Conservation (phyloP, 306 rosid genomes). For the Crataegus laevigata region DNA sequence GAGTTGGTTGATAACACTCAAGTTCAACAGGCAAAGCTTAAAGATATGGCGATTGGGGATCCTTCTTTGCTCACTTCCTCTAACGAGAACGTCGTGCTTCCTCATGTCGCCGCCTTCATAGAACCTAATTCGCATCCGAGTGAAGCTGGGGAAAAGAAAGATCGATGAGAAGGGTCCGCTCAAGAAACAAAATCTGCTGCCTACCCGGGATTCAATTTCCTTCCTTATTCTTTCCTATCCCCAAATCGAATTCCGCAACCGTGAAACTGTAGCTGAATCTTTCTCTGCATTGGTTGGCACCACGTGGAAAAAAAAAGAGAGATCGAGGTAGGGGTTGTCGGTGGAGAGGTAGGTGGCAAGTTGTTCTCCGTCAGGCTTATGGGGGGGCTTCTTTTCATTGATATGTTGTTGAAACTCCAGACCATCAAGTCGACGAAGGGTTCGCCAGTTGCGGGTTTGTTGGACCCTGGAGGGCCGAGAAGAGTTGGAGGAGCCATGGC, state of each 20-base stretch:
- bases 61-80: background rate
- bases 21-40: background rate
- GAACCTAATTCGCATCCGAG: background rate
- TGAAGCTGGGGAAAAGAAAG: background rate
- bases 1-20: background rate
- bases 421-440: constrained; percentile 35
- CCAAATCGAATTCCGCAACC: background rate
- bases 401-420: constrained; percentile 20
- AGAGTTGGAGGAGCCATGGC: constrained; percentile 41
- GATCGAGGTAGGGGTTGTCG: constrained; percentile 53
- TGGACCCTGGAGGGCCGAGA: constrained; percentile 51
- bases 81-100: background rate
- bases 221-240: background rate
- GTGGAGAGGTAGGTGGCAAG: constrained; percentile 35
- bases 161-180: background rate
- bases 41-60: background rate
- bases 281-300: constrained; percentile 33
- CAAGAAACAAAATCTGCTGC: background rate
- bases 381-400: background rate
- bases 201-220: background rate
- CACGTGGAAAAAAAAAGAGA: constrained; percentile 47
- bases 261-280: background rate
- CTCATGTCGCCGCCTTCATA: background rate
- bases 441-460: constrained; percentile 7
- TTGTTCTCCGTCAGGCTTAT: constrained; percentile 29